Conservation (phyloP, 2,329 filamentous ascomycete genomes). For the Thielaviopsis euricoi region DNA sequence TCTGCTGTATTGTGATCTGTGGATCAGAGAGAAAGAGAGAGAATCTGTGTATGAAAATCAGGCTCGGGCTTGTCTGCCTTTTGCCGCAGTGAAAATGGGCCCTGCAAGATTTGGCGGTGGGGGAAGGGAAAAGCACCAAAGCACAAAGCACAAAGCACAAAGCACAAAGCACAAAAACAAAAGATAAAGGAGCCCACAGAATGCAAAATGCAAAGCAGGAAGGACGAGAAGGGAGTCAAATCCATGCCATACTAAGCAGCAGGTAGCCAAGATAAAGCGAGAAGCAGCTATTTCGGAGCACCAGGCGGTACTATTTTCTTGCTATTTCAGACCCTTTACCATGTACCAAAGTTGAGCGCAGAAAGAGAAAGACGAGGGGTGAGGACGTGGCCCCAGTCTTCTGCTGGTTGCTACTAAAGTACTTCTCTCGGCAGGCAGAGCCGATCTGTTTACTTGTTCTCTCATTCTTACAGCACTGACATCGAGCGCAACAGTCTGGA, state of each 20-base stretch:
- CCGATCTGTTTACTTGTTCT: not conserved
- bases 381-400: not conserved
- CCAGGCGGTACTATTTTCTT: not conserved
- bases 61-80: too few relatives aligned
- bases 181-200: not conserved
- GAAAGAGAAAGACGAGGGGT: not conserved
- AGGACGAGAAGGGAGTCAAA: not conserved
- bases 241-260: not conserved
- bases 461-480: not conserved
- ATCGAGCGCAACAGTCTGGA: not conserved
- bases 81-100: too few relatives aligned
- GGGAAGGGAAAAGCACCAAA: too few relatives aligned
- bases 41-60: too few relatives aligned
- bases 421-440: not conserved
- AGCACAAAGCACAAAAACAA: not conserved
- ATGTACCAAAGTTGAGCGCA: not conserved
- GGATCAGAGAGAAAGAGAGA: too few relatives aligned
- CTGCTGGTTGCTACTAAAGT: not conserved
- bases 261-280: not conserved
- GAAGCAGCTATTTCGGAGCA: not conserved
- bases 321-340: not conserved
- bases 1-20: too few relatives aligned
- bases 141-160: not conserved
- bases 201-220: not conserved
- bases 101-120: too few relatives aligned